These are phyloP conservation scores for Peronospora belbahrii DNA, from an alignment of 352 stramenopile genomes.

Conservation along the genomic window DNA sequence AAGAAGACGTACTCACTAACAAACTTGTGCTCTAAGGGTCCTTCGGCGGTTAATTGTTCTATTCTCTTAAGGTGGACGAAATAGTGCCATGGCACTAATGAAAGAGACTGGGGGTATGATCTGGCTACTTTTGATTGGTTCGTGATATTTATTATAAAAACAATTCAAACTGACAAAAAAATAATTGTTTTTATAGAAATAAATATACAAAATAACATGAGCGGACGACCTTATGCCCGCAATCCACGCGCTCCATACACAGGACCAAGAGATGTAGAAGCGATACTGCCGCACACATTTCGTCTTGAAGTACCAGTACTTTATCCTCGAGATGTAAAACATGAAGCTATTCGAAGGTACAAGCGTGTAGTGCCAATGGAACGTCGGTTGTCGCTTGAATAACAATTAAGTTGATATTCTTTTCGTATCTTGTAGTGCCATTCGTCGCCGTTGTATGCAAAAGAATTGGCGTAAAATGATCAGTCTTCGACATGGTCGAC, in stretches of 20 bases:
- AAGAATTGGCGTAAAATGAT: constrained; percentile 82
- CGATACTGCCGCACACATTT: constrained; percentile 55
- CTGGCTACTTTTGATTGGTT: constrained; percentile 20
- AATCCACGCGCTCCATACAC: constrained; percentile 38
- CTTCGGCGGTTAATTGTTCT: constrained; percentile 6
- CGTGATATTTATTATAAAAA: no score
- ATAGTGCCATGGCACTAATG: constrained; percentile 3
- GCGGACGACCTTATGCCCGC: constrained; percentile 60
- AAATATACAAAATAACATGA: constrained; percentile 30
- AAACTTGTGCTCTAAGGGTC: constrained; percentile 14
- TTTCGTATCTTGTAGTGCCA: constrained; percentile 31
- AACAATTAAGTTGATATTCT: no score
- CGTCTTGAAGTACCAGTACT: constrained; percentile 24
- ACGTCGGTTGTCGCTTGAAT: background rate
- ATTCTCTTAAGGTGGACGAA: background rate
- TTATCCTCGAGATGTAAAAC: constrained; percentile 21
- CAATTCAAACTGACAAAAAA: no score
- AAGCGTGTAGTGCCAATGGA: no score
- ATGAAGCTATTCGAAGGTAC: constrained; percentile 48
- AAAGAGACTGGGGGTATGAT: constrained; percentile 5
- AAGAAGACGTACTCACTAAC: background rate
- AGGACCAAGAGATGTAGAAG: constrained; percentile 49
- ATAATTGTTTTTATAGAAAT: no score
- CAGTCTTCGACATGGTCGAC: constrained; percentile 34
- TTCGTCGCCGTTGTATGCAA: constrained; percentile 56